These are phyloP conservation scores for Schizothecium vesticola DNA, from an alignment of 495 filamentous ascomycete species.

Conservation along the genomic window DNA sequence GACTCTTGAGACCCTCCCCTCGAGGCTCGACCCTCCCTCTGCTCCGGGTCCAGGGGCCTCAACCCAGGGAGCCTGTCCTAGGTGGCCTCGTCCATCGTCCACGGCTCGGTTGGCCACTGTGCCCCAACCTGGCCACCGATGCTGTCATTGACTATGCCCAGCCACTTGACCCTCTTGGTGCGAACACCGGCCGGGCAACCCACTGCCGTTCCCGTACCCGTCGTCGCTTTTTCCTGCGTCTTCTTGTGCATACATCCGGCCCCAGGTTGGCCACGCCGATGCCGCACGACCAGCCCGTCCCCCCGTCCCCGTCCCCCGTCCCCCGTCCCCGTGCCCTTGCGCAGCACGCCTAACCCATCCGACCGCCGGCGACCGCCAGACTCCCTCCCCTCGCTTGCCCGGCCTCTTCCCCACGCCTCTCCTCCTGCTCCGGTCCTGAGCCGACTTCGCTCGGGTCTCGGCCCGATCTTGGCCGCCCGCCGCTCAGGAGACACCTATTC, in stretches of 20 bases:
- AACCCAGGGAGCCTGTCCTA: neutral
- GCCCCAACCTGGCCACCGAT: neutral
- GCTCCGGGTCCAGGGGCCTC: too few species aligned
- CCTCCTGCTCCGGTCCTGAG: neutral
- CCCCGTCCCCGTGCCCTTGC: neutral
- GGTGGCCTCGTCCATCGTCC: neutral
- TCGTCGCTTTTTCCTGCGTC: neutral
- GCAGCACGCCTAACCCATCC: neutral
- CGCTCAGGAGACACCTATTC: neutral
- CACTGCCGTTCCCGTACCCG: neutral
- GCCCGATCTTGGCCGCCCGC: constrained; percentile 1
- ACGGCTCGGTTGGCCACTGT: neutral
- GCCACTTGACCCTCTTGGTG: neutral
- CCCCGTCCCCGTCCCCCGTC: too few species aligned
- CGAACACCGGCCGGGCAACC: neutral
- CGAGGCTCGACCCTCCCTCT: neutral
- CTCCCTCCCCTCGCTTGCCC: neutral
- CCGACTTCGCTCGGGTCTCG: constrained; percentile 1
- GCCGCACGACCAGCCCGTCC: neutral
- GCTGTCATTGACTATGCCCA: neutral
- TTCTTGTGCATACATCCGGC: neutral
- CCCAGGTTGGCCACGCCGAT: neutral
- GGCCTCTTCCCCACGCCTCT: neutral
- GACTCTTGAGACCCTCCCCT: neutral
- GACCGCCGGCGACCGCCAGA: neutral